Percentiles rank a stretch among this genome's conserved stretches.
phyloP scores from a whole-genome alignment of 352 stramenopile genomes.

The Pythium phragmiticola region DNA sequence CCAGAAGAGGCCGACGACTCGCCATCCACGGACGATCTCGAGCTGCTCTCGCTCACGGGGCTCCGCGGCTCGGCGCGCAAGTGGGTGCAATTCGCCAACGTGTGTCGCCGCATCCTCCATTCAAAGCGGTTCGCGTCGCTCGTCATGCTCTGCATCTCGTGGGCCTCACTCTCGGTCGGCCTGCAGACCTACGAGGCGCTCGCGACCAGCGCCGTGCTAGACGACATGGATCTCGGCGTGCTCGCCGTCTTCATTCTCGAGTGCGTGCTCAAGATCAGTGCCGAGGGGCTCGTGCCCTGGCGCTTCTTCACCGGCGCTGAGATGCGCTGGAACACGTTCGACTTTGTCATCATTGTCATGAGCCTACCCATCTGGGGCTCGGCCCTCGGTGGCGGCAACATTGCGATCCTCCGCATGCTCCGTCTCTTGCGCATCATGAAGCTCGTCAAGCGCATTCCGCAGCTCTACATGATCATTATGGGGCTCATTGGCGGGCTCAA shows the following conservation, averaged over 20 bases:
- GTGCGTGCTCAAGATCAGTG: slow-evolving; percentile 71
- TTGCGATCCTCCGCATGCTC: slow-evolving; percentile 83
- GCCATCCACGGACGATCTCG: slow-evolving; percentile 29
- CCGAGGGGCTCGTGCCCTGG: slow-evolving; percentile 72
- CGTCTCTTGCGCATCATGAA: slow-evolving; percentile 90
- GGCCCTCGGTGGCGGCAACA: slow-evolving; percentile 52
- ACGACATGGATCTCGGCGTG: slow-evolving; percentile 64
- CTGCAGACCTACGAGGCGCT: slow-evolving; percentile 74
- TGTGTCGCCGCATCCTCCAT: slow-evolving; percentile 41
- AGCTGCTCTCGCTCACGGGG: slow-evolving; percentile 35
- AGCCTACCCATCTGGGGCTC: slow-evolving; percentile 69
- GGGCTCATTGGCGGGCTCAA: slow-evolving; percentile 85
- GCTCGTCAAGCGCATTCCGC: slow-evolving; percentile 85
- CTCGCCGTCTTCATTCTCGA: slow-evolving; percentile 80
- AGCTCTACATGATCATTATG: slow-evolving; percentile 92
- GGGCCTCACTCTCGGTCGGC: slow-evolving; percentile 77
- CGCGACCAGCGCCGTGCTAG: slow-evolving; percentile 39
- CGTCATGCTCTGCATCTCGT: slow-evolving; percentile 78
- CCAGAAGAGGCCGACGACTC: background rate
- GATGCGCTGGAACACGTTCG: slow-evolving; percentile 84
- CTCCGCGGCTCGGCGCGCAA: slow-evolving; percentile 31
- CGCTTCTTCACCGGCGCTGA: slow-evolving; percentile 70
- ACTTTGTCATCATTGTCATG: slow-evolving; percentile 84
- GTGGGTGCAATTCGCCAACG: slow-evolving; percentile 45
- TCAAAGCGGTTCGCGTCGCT: slow-evolving; percentile 61